phyloP scores from a whole-genome alignment of 805 yeast species.

The Hanseniaspora mollemarum region DNA sequence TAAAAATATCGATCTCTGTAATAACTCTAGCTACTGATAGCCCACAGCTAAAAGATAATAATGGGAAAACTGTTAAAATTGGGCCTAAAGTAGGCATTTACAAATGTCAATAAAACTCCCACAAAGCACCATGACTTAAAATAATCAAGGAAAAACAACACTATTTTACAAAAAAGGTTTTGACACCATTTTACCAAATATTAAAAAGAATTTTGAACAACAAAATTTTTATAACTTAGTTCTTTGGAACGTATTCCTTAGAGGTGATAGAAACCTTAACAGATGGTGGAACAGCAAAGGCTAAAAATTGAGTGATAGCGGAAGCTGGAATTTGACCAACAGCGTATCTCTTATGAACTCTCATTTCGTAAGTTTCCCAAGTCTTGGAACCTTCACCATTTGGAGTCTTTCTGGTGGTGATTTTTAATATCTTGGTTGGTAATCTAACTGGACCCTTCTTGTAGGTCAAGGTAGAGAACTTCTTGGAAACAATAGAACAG shows the following conservation, averaged over 20 bases:
- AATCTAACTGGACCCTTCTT: slow-evolving; percentile 99
- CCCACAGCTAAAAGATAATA: slow-evolving; percentile 16
- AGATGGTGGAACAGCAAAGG: slow-evolving; percentile 13
- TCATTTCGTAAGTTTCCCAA: slow-evolving; percentile 99
- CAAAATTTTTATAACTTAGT: neutral
- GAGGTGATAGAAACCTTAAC: slow-evolving; percentile 15
- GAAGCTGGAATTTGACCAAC: slow-evolving; percentile 95
- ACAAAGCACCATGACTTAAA: too few relatives aligned
- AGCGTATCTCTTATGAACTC: slow-evolving; percentile 99
- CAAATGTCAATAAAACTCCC: too few relatives aligned
- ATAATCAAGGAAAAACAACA: too few relatives aligned
- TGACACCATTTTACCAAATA: too few relatives aligned
- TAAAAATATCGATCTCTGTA: neutral
- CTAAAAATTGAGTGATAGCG: slow-evolving; percentile 26
- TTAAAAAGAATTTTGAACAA: too few relatives aligned
- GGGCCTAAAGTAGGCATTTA: slow-evolving; percentile 15
- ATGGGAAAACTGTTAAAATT: slow-evolving; percentile 5
- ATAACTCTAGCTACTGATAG: slow-evolving; percentile 17
- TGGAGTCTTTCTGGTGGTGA: slow-evolving; percentile 99
- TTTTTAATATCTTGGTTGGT: slow-evolving; percentile 97
- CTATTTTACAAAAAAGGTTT: too few relatives aligned
- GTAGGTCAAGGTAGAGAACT: slow-evolving; percentile 38
- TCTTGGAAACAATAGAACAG: slow-evolving; percentile 67
- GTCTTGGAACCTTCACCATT: slow-evolving; percentile 99
- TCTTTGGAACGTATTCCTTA: slow-evolving; percentile 13